Conservation (phyloP, 768 basidiomycete genomes). For the Mycena haematopus region DNA sequence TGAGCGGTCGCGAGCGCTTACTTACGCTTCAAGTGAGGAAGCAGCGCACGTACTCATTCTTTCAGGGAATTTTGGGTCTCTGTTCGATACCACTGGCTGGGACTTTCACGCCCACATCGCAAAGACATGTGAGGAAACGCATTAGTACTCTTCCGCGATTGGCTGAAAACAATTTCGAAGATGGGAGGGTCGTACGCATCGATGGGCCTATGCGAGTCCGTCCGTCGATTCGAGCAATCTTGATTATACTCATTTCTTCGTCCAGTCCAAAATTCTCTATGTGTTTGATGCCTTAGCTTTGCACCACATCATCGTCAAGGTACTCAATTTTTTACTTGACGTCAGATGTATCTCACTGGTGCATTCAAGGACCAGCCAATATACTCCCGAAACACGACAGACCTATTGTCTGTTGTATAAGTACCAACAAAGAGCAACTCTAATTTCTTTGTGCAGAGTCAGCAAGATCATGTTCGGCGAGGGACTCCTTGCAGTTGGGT, state of each 20-base stretch:
- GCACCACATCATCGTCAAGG: slow-evolving; percentile 6
- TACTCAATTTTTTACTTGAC: background rate
- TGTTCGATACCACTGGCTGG: background rate
- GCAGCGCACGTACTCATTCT: background rate
- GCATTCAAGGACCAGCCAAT: background rate
- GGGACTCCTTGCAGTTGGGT: background rate
- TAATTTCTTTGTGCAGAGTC: background rate
- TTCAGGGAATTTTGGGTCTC: background rate
- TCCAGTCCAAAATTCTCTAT: background rate
- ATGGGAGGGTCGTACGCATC: background rate
- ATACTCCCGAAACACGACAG: background rate
- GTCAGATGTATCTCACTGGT: background rate
- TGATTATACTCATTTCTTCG: background rate
- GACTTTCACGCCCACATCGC: background rate
- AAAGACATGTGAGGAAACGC: background rate
- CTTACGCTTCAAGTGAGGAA: too few species aligned
- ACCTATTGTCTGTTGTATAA: background rate
- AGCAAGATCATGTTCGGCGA: background rate
- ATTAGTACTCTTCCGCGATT: background rate
- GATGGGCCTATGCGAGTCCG: background rate
- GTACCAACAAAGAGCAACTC: background rate
- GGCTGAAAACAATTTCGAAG: background rate
- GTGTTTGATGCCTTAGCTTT: background rate
- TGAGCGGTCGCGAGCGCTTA: background rate
- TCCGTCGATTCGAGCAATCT: background rate